Evolutionary conservation across 2,329 filamentous ascomycete species (phyloP), one percentile per base, ranked within the genome.

Genomic region (Alternaria panax): DNA sequence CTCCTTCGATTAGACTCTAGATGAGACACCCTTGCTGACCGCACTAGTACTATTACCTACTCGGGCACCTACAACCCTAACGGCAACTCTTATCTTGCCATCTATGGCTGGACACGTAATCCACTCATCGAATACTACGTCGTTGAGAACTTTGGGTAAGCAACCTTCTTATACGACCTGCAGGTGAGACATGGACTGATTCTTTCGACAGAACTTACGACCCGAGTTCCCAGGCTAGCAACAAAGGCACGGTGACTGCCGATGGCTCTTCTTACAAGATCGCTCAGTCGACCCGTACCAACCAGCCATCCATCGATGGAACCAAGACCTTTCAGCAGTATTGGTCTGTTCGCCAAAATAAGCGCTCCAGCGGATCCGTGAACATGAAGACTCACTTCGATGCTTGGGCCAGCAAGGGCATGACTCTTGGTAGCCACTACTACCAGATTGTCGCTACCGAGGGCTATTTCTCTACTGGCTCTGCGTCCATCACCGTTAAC

Each of bases 71-170:
- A 79, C 73, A 67, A 59, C 30, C 71, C 76, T 58, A 70, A 68
- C 41, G 74, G 74, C 25, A 74, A 74, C 61, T 74, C 72, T 5
- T 87, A 87, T 69, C 82, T 88, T 27, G 75, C 85, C 34, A 70
- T 87, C 51, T 88, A 87, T 68, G 85, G 85, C 48, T 88, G 86
- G 84, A 85, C 82, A 8, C 78, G 74, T 34, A 82, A 80, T 71
- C 84, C 84, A 0, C 74, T 86, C 24, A 77, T 86, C 65, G 85
- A 87, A 65, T 87, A 86, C 78, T 81, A 76, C 64, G 71, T 76
- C 28, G 73, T 76, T 81, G 86, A 78, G 80, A 84, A 80, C 83
- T 87, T 69, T 73, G 83, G 82, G 45, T 48, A 16, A 48, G 45
- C 20, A 12, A 18, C 25, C 2, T 18, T 20, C 14, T 2, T 7